Conservation (phyloP, 495 filamentous ascomycete species). For the Tuber indicum region DNA sequence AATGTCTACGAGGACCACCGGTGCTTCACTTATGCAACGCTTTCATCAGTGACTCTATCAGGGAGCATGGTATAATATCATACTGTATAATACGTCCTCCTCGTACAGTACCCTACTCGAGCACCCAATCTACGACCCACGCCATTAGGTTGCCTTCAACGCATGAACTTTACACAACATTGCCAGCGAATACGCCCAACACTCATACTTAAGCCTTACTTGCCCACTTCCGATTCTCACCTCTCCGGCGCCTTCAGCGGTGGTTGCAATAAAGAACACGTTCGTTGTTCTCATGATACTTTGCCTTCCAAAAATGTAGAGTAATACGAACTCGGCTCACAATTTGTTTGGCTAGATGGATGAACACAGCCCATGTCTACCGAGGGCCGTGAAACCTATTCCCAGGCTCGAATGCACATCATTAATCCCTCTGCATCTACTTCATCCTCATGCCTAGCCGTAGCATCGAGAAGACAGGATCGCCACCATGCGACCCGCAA, state of each 20-base stretch:
- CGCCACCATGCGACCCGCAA: not conserved
- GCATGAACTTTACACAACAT: slow-evolving; percentile 4
- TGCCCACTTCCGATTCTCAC: not conserved
- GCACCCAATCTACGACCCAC: not conserved
- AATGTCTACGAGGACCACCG: not conserved
- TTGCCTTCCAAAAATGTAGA: not conserved
- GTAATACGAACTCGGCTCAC: not conserved
- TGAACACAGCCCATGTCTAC: not conserved
- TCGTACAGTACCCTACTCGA: not conserved
- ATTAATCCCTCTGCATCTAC: slow-evolving; percentile 4
- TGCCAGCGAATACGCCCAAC: not conserved
- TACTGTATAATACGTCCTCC: not conserved
- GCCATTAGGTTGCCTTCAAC: not conserved
- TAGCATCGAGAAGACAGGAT: not conserved
- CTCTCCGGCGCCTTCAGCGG: not conserved
- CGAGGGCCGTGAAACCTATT: not conserved
- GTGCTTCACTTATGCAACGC: not conserved
- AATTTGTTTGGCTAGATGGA: not conserved
- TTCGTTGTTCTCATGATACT: not conserved
- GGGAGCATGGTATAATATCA: not conserved
- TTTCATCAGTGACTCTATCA: not conserved
- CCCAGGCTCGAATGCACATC: not conserved
- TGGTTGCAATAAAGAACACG: not conserved
- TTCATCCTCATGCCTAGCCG: not conserved
- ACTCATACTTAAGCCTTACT: not conserved